Evolutionary conservation across 768 basidiomycete genomes (phyloP).

Genomic region (Phylloporus sp.): DNA sequence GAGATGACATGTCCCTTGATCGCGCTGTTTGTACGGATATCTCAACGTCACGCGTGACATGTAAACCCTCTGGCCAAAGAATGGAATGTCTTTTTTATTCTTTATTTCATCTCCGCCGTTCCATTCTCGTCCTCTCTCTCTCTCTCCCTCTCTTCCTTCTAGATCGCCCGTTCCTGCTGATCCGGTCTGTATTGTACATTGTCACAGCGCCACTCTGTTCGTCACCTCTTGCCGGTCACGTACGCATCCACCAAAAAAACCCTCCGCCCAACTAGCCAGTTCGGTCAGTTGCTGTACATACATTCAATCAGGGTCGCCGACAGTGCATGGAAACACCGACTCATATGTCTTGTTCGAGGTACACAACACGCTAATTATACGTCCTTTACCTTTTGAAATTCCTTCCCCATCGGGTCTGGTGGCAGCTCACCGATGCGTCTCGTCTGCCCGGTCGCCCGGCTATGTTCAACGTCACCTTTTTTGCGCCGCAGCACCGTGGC

Average conservation of each 20-base stretch:
- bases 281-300: slow-evolving; percentile 9
- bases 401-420: neutral
- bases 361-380: slow-evolving; percentile 8
- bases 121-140: slow-evolving; percentile 15
- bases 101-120: slow-evolving; percentile 30
- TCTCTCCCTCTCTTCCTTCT: too few species aligned
- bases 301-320: slow-evolving; percentile 17
- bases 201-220: too few species aligned
- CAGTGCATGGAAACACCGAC: slow-evolving; percentile 21
- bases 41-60: too few species aligned
- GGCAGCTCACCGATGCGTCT: slow-evolving; percentile 2
- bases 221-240: slow-evolving; percentile 3
- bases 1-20: slow-evolving; percentile 32
- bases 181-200: too few species aligned
- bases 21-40: slow-evolving; percentile 29
- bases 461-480: neutral
- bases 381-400: slow-evolving; percentile 1
- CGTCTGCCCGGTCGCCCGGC: slow-evolving; percentile 9
- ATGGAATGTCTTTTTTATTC: slow-evolving; percentile 14
- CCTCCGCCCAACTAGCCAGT: slow-evolving; percentile 29
- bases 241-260: slow-evolving; percentile 4
- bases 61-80: too few species aligned
- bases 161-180: slow-evolving; percentile 19
- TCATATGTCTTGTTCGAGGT: slow-evolving; percentile 4
- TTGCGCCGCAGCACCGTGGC: slow-evolving; percentile 18